Conservation (phyloP, 2,329 filamentous ascomycete genomes). For the Microdochium paspali region DNA sequence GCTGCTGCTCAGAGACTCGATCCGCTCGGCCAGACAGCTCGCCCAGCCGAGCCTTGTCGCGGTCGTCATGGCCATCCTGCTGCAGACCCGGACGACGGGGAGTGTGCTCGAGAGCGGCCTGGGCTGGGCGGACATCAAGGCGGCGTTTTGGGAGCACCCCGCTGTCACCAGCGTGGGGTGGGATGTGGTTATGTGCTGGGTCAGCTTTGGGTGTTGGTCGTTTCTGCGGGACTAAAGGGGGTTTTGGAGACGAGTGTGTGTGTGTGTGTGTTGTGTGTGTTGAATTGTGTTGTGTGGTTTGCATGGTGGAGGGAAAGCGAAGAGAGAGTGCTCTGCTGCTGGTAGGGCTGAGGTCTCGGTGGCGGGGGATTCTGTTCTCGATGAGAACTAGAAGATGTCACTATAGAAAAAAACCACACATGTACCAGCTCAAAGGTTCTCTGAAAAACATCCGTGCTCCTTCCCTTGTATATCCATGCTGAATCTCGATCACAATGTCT, state of each 20-base stretch:
- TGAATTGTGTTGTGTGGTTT: too few relatives aligned
- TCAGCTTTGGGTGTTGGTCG: slow-evolving; percentile 10
- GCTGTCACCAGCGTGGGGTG: slow-evolving; percentile 16
- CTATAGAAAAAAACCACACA: too few relatives aligned
- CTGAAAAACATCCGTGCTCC: too few relatives aligned
- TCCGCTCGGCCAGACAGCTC: slow-evolving; percentile 2
- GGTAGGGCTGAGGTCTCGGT: too few relatives aligned
- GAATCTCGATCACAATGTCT: too few relatives aligned
- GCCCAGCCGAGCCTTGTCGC: slow-evolving; percentile 5
- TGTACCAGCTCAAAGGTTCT: too few relatives aligned
- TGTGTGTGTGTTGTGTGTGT: too few relatives aligned
- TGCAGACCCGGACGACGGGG: background rate
- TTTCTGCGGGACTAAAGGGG: background rate
- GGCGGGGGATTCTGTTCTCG: background rate
- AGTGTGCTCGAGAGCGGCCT: background rate
- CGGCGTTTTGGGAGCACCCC: slow-evolving; percentile 11
- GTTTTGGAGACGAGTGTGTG: too few relatives aligned
- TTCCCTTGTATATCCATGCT: too few relatives aligned
- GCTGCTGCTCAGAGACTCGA: slow-evolving; percentile 7
- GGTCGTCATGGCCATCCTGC: slow-evolving; percentile 3
- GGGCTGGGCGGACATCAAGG: slow-evolving; percentile 1
- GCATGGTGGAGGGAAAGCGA: too few relatives aligned
- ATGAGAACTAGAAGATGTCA: too few relatives aligned
- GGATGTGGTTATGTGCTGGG: slow-evolving; percentile 17
- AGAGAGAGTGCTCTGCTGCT: too few relatives aligned